Base-by-base conservation (phyloP, 2,329 filamentous ascomycete genomes). In the Colletotrichum godetiae region DNA sequence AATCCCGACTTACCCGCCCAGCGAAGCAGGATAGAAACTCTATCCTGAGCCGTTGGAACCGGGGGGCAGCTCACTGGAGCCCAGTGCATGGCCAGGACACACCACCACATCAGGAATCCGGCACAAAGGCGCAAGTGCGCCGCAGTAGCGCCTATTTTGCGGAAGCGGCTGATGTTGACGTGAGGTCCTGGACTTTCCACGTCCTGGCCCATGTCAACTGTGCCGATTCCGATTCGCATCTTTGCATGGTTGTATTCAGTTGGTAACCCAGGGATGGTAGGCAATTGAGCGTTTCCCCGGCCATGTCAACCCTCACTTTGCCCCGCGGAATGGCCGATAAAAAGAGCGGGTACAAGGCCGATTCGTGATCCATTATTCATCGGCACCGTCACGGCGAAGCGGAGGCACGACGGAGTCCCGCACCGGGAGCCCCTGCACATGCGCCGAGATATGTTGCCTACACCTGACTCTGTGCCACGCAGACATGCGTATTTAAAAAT, bases 321-420 rank as follows among this genome's bases (percentile, higher is more conserved):
- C 42, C 42, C 42, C 19, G 42, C 42, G 42, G 42, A n/a, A 37
- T 27, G 19, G 49, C 24, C 31, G 46, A 58, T 11, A 11, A 58
- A 10, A 42, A 42, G 42, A 55, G 67, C 59, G 53, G 52, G 22
- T 19, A 8, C 4, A 8, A 12, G 35, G 10, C 37, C 29, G 63
- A 31, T 24, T 11, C 24, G 11, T 33, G 52, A n/a, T 10, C 68
- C 68, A 58, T 19, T n/a, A 42, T 24, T 37, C 27, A 53, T 62
- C 64, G 64, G 68, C 55, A 29, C 49, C 57, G 64, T 37, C 49
- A 49, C 68, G 64, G 64, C 49, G 31, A n/a, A 11, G 58, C 42
- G 42, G 42, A 22, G 19, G 15, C 42, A 22, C 27, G 42, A 35
- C 68, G 64, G 65, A 68, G 58, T 53, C 35, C 68, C 58, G 57